Percentiles rank a stretch among this genome's conserved stretches.
Conservation (phyloP, 2,329 filamentous ascomycete species). For the Aspergillus sp. region DNA sequence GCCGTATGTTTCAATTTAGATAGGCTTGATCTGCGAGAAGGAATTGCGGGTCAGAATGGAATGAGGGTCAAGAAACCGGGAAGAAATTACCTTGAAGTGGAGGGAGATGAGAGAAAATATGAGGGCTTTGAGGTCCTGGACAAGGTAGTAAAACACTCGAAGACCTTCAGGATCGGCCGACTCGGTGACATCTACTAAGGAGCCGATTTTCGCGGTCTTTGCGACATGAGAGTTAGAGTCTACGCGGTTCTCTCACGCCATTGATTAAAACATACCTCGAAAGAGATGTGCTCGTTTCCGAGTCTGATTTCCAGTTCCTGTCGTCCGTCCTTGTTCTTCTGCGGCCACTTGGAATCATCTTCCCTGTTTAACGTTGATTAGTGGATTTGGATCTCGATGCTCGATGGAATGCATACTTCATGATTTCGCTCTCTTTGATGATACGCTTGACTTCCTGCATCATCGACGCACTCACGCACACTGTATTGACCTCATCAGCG, state of each 20-base stretch:
- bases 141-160: constrained; percentile 96
- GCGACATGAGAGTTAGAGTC: not conserved
- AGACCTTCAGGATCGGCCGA: constrained; percentile 93
- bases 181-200: constrained; percentile 91
- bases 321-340: constrained; percentile 97
- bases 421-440: constrained; percentile 93
- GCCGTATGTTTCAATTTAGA: constrained; percentile 27
- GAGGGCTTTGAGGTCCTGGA: constrained; percentile 93
- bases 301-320: constrained; percentile 94
- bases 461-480: constrained; percentile 90
- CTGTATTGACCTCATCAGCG: constrained; percentile 44
- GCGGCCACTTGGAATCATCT: constrained; percentile 97
- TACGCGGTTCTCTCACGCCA: not conserved
- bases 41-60: constrained; percentile 1
- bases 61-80: not conserved
- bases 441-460: constrained; percentile 95
- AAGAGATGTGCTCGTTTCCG: constrained; percentile 94
- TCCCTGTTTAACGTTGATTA: constrained; percentile 56
- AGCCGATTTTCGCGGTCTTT: constrained; percentile 96
- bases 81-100: constrained; percentile 75
- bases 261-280: constrained; percentile 63
- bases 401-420: constrained; percentile 62
- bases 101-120: constrained; percentile 94
- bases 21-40: constrained; percentile 46
- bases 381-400: constrained; percentile 8